Evolutionary conservation across 148 eudicot genomes (phyloP).

Genomic region (Persicaria maculosa): DNA sequence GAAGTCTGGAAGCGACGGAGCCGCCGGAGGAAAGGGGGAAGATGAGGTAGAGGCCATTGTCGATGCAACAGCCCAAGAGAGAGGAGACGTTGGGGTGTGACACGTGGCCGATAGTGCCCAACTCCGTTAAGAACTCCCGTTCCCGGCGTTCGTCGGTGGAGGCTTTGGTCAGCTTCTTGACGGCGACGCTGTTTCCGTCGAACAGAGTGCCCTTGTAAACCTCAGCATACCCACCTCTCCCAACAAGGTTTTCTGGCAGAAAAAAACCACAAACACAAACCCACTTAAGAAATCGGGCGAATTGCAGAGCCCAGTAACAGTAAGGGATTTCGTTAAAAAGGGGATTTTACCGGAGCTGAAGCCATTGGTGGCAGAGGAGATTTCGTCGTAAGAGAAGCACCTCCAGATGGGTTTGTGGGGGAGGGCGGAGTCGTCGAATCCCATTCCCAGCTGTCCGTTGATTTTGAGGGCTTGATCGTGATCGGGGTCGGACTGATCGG

Average conservation of each 20-base stretch:
- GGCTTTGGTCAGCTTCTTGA: slow-evolving; percentile 57
- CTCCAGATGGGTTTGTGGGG: slow-evolving; percentile 61
- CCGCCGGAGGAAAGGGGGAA: slow-evolving; percentile 79
- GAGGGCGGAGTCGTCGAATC: neutral
- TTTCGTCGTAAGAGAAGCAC: slow-evolving; percentile 78
- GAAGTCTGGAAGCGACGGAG: slow-evolving; percentile 86
- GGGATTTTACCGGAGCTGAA: slow-evolving; percentile 57
- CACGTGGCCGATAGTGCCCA: slow-evolving; percentile 90
- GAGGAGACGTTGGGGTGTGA: slow-evolving; percentile 78
- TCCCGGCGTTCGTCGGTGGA: slow-evolving; percentile 69
- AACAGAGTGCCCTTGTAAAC: slow-evolving; percentile 63
- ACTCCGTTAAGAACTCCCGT: slow-evolving; percentile 83
- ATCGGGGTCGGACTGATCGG: slow-evolving; percentile 21
- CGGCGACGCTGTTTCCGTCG: slow-evolving; percentile 73
- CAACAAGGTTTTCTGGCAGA: slow-evolving; percentile 71
- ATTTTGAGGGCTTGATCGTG: slow-evolving; percentile 13
- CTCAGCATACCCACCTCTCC: slow-evolving; percentile 93
- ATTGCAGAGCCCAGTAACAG: slow-evolving; percentile 2
- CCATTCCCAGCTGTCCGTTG: slow-evolving; percentile 1
- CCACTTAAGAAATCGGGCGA: slow-evolving; percentile 2
- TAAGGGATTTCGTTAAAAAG: neutral
- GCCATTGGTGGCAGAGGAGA: slow-evolving; percentile 70
- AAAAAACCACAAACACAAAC: neutral
- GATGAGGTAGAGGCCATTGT: slow-evolving; percentile 69
- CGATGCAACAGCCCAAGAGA: slow-evolving; percentile 80